A percentile compares a stretch with the other conserved stretches of the same genome.
phyloP scores from a whole-genome alignment of 768 basidiomycete genomes.

The Podaxis sp. region DNA sequence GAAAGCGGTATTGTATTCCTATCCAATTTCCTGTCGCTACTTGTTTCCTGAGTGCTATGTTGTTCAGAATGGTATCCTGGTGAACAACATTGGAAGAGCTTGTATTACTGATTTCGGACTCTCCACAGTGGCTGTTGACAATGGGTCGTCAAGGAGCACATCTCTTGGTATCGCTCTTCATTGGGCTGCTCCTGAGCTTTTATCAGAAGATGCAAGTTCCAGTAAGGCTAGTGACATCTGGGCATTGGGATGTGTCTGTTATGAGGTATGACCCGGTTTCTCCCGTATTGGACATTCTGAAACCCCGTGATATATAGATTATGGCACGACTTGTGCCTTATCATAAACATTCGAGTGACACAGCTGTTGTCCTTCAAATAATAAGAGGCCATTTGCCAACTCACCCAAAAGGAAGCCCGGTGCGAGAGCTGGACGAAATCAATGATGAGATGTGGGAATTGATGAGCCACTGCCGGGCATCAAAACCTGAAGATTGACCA shows the following conservation, averaged over 20 bases:
- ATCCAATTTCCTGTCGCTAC: not conserved
- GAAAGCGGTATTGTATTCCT: constrained; percentile 16
- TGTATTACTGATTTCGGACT: constrained; percentile 17
- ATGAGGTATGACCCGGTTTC: constrained; percentile 9
- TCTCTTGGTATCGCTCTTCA: not conserved
- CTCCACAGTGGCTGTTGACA: constrained; percentile 1
- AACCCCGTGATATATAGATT: not conserved
- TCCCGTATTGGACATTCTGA: too few relatives aligned
- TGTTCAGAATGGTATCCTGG: constrained; percentile 14
- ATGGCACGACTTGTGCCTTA: not conserved
- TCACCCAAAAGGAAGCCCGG: not conserved
- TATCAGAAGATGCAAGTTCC: not conserved
- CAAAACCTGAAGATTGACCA: not conserved
- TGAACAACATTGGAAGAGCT: constrained; percentile 8
- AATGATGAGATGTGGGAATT: not conserved
- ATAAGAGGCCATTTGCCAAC: not conserved
- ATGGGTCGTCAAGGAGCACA: not conserved
- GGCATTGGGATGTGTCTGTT: constrained; percentile 17
- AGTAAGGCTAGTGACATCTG: constrained; percentile 17
- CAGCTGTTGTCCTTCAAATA: not conserved
- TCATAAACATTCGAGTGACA: not conserved
- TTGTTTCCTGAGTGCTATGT: not conserved
- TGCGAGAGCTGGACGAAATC: not conserved
- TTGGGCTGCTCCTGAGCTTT: constrained; percentile 15
- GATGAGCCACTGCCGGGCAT: not conserved